Evolutionary conservation across 75 land plant genomes (phyloP).

Genomic region (Pinus tabuliformis): DNA sequence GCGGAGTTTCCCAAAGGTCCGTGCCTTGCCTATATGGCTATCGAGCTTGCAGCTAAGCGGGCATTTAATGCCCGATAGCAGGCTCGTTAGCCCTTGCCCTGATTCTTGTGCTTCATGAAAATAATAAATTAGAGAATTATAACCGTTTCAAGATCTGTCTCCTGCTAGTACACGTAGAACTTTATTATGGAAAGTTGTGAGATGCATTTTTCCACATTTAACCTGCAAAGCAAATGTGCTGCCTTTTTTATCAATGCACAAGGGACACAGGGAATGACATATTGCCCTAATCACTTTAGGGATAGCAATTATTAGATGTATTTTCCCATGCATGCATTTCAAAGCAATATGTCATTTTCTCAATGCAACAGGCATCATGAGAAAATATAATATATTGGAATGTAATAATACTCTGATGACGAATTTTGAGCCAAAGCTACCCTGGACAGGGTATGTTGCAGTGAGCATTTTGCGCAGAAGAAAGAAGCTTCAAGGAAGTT

Average conservation of each 20-base stretch:
- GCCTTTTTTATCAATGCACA: neutral
- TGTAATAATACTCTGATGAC: neutral
- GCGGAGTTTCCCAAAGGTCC: too few species aligned
- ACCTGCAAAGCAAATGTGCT: neutral
- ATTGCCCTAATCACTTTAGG: neutral
- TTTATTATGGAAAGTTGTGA: neutral
- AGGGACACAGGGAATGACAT: neutral
- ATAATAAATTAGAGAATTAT: neutral
- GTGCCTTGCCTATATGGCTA: too few species aligned
- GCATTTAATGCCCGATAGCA: too few species aligned
- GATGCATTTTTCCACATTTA: neutral
- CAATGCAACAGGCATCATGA: neutral
- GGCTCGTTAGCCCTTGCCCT: too few species aligned
- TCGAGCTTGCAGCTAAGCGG: too few species aligned
- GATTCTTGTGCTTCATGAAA: too few species aligned
- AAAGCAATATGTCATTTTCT: neutral
- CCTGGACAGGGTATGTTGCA: neutral
- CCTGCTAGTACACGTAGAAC: neutral
- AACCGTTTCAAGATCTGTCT: neutral
- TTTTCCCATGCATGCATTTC: neutral
- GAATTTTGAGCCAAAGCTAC: neutral
- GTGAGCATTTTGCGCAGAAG: too few species aligned
- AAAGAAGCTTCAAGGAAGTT: too few species aligned
- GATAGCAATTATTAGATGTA: neutral
- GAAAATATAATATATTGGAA: neutral